Evolutionary conservation across 2,329 filamentous ascomycete genomes (phyloP), one percentile per base, ranked within the genome.

Genomic region (Talaromyces piceae): DNA sequence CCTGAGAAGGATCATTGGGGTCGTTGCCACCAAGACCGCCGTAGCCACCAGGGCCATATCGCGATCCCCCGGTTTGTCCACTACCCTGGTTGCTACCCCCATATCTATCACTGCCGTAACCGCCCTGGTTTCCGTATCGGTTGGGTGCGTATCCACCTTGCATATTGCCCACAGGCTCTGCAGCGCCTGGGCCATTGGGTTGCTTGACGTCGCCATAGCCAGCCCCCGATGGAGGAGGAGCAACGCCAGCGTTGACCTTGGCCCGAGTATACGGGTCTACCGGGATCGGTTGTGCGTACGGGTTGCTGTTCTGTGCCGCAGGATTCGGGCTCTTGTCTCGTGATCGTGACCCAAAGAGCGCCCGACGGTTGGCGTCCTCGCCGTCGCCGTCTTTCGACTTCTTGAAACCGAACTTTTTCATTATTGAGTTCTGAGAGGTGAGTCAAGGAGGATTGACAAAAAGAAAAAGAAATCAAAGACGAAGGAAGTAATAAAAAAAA

Each of bases 261-360:
- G 73, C 73, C 61, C 65, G 69, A 47, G 76, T 77, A 60, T 83
- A 82, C 28, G 78, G 75, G 59, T 82, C 77, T 49, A 69, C 67
- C 49, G 70, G 67, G 25, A 76, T 72, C 5, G 77, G 70, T 45
- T 77, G 74, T 41, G 79, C 78, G 58, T 82, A 82, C 22, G 80
- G 80, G 61, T 83, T 80, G 27, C 31, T 48, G 25, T 33, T 43
- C n/a, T 49, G 46, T 25, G 70, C 69, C 30, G 72, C 64, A 27
- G 76, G 70, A 25, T 74, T 71, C 25, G 77, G 70, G 50, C 72
- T 74, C 64, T 80, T 80, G 58, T 71, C 73, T 64, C 79, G 81
- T 47, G 73, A 75, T 56, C 76, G 71, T 57, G 71, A 72, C 57
- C 79, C 78, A 59, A 84, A 83, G 27, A 84, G 76, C n/a, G 79